Evolutionary conservation across 129 eudicot genomes (phyloP).

Genomic region (Logfia minima): DNA sequence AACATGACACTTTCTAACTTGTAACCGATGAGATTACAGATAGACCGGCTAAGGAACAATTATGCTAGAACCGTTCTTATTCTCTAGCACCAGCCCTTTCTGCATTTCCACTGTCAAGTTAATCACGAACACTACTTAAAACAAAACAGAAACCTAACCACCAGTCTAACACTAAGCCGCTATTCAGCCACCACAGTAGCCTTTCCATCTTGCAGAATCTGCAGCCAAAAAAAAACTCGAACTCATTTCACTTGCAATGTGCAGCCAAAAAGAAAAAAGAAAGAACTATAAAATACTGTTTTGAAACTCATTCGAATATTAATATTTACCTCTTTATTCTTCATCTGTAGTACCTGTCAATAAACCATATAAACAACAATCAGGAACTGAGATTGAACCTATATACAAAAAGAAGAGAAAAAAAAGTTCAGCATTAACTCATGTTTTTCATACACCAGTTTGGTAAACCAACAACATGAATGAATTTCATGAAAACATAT

Average conservation of each 20-base stretch:
- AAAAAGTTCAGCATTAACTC: not conserved
- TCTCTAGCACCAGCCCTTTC: not conserved
- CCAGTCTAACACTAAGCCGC: not conserved
- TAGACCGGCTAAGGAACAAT: no score
- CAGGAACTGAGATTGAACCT: not conserved
- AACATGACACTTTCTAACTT: not conserved
- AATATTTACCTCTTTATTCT: not conserved
- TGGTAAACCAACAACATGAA: not conserved
- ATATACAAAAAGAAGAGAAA: not conserved
- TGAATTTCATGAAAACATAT: no score
- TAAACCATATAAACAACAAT: not conserved
- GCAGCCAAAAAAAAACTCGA: not conserved
- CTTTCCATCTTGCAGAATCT: slow-evolving; percentile 2
- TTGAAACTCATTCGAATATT: not conserved
- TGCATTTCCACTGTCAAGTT: not conserved
- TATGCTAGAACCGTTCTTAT: not conserved
- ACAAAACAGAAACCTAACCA: not conserved
- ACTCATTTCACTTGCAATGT: not conserved
- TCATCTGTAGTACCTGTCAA: not conserved
- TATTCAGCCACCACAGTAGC: slow-evolving; percentile 1
- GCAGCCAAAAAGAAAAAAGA: not conserved
- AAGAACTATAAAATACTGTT: not conserved
- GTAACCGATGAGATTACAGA: no score
- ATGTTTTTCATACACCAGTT: not conserved
- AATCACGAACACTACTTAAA: not conserved